Base-by-base conservation (phyloP, 23 red algal species). In the Agarophyton chilense region DNA sequence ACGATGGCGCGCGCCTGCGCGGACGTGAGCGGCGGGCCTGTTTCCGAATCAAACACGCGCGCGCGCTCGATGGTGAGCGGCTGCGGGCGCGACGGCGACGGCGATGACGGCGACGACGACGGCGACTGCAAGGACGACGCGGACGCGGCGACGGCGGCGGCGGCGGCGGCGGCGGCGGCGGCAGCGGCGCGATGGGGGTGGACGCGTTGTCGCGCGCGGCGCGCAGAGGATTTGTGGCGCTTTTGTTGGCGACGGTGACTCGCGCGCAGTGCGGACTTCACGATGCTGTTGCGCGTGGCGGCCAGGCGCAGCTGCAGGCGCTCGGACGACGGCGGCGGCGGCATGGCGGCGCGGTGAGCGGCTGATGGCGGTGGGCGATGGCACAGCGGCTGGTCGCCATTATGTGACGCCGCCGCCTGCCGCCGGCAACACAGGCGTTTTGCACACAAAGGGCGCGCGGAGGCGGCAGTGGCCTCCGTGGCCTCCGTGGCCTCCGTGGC, bases 51-150 rank as follows among this genome's bases (percentile, higher is more conserved):
- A 32, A 50, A 85, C 21, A 86, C 57, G 40, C 94, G 67, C 17
- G 64, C 57, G 31, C 70, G 64, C 52, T 96, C 94, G 29, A 96
- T 42, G 10, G 94, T 96, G 18, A 39, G 51, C 0, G 94, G 86
- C 58, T 87, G 64, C 43, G 46, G 54, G 22, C 28, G 93, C 93
- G n/a, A 63, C 63, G 22, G 72, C 65, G 31, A 38, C 62, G 44
- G 44, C 44, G 44, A 12, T 12, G 44, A 12, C 44, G 44, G 44
- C 44, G 44, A 12, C 44, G 44, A 86, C 93, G n/a, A 63, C 63
- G 22, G 72, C 65, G 31, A 38, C 62, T 47, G 44, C 44, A 9
- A 12, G 7, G 44, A 12, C 44, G 44, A 47, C 44, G 51, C 0
- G 94, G 86, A 42, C 74, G 64, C 43, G 46, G 54, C 46, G 31